A percentile compares a stretch with the other conserved stretches of the same genome.
Evolutionary conservation across 305 asterid genomes (phyloP).

Genomic region (Caryopteris hybrid): DNA sequence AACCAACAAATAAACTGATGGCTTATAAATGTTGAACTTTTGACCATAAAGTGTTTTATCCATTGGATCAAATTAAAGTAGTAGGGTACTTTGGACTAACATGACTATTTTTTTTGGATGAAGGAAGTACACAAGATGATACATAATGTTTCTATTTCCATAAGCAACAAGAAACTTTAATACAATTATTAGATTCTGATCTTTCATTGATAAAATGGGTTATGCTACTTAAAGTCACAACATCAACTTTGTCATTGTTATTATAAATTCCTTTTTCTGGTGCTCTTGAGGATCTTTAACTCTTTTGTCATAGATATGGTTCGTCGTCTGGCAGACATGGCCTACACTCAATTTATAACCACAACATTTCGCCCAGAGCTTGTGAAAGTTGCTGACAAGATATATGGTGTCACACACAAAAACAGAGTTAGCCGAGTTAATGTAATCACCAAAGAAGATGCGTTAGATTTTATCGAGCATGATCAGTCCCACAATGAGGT

Average conservation of each 20-base stretch:
- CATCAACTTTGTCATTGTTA: background rate
- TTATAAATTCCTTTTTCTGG: constrained; percentile 10
- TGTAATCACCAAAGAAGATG: constrained; percentile 70
- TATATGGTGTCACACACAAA: constrained; percentile 90
- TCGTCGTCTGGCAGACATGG: constrained; percentile 87
- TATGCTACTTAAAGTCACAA: background rate
- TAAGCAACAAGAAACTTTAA: background rate
- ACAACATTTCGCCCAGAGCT: constrained; percentile 93
- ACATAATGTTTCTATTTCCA: background rate
- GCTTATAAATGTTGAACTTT: no score
- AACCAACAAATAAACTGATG: background rate
- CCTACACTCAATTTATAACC: constrained; percentile 89
- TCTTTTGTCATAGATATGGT: constrained; percentile 68
- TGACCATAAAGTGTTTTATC: no score
- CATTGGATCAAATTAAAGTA: no score
- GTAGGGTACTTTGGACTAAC: background rate
- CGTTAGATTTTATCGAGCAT: constrained; percentile 78
- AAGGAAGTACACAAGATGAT: background rate
- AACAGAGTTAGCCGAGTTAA: constrained; percentile 83
- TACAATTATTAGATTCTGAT: background rate
- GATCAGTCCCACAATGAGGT: constrained; percentile 93
- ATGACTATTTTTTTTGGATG: background rate
- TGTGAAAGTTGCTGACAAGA: constrained; percentile 96
- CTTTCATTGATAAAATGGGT: background rate
- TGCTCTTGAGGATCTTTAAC: constrained; percentile 39